Conservation (phyloP, 768 basidiomycete species). For the Hericium rajendrae region DNA sequence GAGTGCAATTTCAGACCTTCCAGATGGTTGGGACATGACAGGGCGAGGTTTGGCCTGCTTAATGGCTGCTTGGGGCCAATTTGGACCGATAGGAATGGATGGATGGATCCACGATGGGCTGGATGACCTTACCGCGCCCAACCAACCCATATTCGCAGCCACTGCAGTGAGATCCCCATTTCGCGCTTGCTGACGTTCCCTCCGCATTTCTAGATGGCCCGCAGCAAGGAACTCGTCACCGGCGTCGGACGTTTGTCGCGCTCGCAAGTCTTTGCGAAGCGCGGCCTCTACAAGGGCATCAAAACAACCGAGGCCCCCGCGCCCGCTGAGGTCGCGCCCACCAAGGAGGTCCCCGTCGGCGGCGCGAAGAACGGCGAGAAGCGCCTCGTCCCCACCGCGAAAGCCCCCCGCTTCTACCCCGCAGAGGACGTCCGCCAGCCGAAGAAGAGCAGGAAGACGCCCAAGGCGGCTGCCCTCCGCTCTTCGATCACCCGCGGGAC, state of each 20-base stretch:
- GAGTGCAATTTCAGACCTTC: slow-evolving; percentile 23
- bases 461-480: slow-evolving; percentile 72
- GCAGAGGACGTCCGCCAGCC: slow-evolving; percentile 88
- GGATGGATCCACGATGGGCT: slow-evolving; percentile 23
- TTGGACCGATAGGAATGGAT: slow-evolving; percentile 14
- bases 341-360: slow-evolving; percentile 73
- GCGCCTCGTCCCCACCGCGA: slow-evolving; percentile 76
- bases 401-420: slow-evolving; percentile 88
- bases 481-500: slow-evolving; percentile 87
- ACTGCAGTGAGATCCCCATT: neutral
- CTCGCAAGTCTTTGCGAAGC: slow-evolving; percentile 71
- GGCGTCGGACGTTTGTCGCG: slow-evolving; percentile 77
- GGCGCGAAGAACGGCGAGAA: slow-evolving; percentile 88
- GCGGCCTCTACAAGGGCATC: slow-evolving; percentile 75
- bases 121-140: slow-evolving; percentile 23
- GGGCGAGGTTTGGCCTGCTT: neutral
- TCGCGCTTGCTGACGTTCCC: slow-evolving; percentile 2
- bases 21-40: neutral
- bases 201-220: slow-evolving; percentile 54
- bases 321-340: slow-evolving; percentile 46
- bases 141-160: neutral
- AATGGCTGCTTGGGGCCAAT: slow-evolving; percentile 2
- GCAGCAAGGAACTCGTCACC: slow-evolving; percentile 76
- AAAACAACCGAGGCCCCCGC: slow-evolving; percentile 70
- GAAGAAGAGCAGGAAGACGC: slow-evolving; percentile 86